These are phyloP conservation scores for Suillus decipiens DNA, from an alignment of 768 basidiomycete species.

Conservation along the genomic window DNA sequence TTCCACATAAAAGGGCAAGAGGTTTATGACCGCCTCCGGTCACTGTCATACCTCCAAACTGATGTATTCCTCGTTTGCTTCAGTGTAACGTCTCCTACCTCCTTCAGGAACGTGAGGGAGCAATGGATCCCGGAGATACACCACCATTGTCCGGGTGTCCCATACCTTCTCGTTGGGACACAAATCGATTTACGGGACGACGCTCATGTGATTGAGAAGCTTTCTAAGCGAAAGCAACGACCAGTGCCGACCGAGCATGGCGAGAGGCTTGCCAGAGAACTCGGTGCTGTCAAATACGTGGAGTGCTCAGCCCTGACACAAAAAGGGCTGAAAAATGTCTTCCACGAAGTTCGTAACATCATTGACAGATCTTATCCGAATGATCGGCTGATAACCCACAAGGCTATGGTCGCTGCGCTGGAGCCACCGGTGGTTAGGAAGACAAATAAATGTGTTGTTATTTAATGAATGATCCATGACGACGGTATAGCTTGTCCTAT, in stretches of 20 bases:
- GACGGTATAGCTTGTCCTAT: conserved; percentile 31
- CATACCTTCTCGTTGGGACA: conserved; percentile 99
- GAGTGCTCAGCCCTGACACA: conserved; percentile 99
- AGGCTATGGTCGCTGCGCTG: conserved; percentile 98
- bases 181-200: conserved; percentile 98
- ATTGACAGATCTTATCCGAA: conserved; percentile 2
- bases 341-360: conserved; percentile 83
- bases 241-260: conserved; percentile 88
- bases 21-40: conserved; percentile 98
- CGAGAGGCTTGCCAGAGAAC: conserved; percentile 92
- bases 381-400: conserved; percentile 17
- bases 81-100: conserved; percentile 96
- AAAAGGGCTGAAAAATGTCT: conserved; percentile 99
- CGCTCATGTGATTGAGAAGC: conserved; percentile 88
- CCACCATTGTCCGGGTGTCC: conserved; percentile 98
- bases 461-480: conserved; percentile 51
- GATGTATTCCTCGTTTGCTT: conserved; percentile 99
- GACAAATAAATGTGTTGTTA: conserved; percentile 78
- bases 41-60: conserved; percentile 98
- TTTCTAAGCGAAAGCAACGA: conserved; percentile 93
- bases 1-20: conserved; percentile 73
- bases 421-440: conserved; percentile 94
- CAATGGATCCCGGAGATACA: conserved; percentile 99
- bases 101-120: conserved; percentile 99
- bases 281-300: conserved; percentile 98